Evolutionary conservation across 2,329 filamentous ascomycete species (phyloP), one percentile per base, ranked within the genome.

Genomic region (Xylariaceae sp.): DNA sequence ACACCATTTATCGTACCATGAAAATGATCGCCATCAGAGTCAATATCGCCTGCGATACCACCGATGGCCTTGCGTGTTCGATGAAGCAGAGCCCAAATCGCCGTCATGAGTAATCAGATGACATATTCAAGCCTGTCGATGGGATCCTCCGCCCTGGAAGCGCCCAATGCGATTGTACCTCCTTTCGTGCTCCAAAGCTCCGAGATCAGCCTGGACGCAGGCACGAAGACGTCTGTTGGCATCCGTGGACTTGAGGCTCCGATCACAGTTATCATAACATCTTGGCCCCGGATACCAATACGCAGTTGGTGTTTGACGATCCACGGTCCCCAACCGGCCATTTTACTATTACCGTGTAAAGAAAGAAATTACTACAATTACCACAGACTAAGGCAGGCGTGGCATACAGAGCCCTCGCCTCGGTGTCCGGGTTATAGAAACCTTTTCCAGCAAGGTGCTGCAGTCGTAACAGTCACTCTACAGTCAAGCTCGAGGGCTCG

Each of bases 1-100:
- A 54, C 48, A 18, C 52, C 48, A 35, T 48, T 51, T 17, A 54
- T 10, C 1, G 52, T 54, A 48, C 48, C 51, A 18, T 54, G 48
- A 3, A 54, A 7, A 2, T 40, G 42, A 7, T 42, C n/a, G n/a
- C 44, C 48, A 14, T 54, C 39, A 12, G 45, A 39, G 27, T 46
- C 44, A 39, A 51, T 51, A 1, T 47, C 43, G n/a, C 32, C 17
- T 7, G 48, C 15, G 12, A 54, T 33, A 10, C 35, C 45, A 11
- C 33, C 17, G 14, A 54, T 18, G 3, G 48, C 22, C 33, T 48
- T 43, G 42, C 48, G 48, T 11, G 44, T 45, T 11, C 30, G 44
- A 9, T 48, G 33, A 19, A 42, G 33, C 5, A 44, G 17, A 1
- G 27, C 39, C 45, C 52, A 46, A 7, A 54, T 6, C 12, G 27